Conservation (phyloP, 1,284 basidiomycete genomes). For the Termitomyces sp. region DNA sequence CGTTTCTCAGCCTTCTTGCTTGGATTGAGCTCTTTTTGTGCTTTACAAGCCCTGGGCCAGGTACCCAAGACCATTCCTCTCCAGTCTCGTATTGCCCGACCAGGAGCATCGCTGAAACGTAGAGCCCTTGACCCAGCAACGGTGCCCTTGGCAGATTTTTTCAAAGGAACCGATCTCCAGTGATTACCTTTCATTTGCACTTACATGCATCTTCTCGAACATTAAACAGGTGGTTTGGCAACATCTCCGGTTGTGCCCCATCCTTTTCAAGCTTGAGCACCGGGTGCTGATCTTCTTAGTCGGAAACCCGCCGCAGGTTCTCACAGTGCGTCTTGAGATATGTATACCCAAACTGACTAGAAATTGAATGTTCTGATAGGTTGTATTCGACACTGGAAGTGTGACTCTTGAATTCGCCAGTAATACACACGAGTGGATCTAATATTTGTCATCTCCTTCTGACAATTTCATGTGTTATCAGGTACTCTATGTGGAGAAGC, state of each 20-base stretch:
- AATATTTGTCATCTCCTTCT: neutral
- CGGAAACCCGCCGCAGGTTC: constrained; percentile 44
- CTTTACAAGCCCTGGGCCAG: constrained; percentile 12
- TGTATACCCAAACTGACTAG: neutral
- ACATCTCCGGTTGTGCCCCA: constrained; percentile 33
- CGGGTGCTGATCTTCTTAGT: constrained; percentile 23
- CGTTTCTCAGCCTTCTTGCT: neutral
- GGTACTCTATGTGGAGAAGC: constrained; percentile 41
- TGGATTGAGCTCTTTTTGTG: constrained; percentile 1
- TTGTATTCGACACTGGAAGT: constrained; percentile 55
- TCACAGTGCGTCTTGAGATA: constrained; percentile 30
- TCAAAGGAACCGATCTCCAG: constrained; percentile 52
- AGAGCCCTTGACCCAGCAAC: constrained; percentile 35
- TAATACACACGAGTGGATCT: constrained; percentile 20
- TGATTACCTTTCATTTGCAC: constrained; percentile 21
- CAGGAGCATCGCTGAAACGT: constrained; percentile 28
- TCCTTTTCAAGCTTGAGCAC: neutral
- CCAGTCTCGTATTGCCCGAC: constrained; percentile 32
- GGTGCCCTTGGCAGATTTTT: constrained; percentile 47
- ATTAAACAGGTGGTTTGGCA: constrained; percentile 43
- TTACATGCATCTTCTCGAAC: constrained; percentile 8
- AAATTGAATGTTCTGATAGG: constrained; percentile 21
- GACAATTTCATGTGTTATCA: constrained; percentile 12
- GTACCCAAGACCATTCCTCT: constrained; percentile 35
- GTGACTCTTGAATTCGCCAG: constrained; percentile 46